Evolutionary conservation across 2,329 filamentous ascomycete species (phyloP), one percentile per base, ranked within the genome.

Genomic region (Fusarium staphyleae): DNA sequence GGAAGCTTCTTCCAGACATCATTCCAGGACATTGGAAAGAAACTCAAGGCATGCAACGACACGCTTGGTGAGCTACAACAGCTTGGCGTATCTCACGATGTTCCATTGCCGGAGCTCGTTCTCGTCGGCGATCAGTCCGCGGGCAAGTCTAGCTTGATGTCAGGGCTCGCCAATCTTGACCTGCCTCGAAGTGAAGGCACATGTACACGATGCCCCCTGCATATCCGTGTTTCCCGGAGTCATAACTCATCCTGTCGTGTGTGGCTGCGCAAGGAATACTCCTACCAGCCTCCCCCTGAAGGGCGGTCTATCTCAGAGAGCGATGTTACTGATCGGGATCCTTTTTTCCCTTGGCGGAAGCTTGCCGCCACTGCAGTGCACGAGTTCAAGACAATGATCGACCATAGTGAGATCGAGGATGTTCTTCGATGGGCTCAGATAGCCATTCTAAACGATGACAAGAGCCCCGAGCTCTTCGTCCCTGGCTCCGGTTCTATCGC

Each of bases 41-140:
- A 84, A 37, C 74, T 88, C 1, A 88, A 88, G 44, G 78, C 82
- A 0, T 84, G 87, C 41, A 87, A 91, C 2, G 79, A 88, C 39
- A 83, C 84, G 0, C 81, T 91, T 0, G 84, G 83, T 3, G 83
- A 88, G 40, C 81, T 96, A 0, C 85, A 90, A 43, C 81, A 86
- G 5, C 80, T 93, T 0, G 90, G 89, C 0, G 86, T 96, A 1
- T 86, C 89, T 42, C 84, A 89, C 14, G 82, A 86, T 4, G 83
- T 91, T 0, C 83, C 84, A 0, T 76, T 96, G 0, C 91, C 92
- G 0, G 90, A 91, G 62, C 85, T 96, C 9, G 89, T 93, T 5
- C 83, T 96, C 0, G 85, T 96, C 0, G 92, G 92, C 0, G 91
- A 96, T 41, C 92, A 96, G 66, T 90, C 85, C 0, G 88, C 91